Base-by-base conservation (phyloP, 108 stramenopile species). In the Cyclotella baltica region DNA sequence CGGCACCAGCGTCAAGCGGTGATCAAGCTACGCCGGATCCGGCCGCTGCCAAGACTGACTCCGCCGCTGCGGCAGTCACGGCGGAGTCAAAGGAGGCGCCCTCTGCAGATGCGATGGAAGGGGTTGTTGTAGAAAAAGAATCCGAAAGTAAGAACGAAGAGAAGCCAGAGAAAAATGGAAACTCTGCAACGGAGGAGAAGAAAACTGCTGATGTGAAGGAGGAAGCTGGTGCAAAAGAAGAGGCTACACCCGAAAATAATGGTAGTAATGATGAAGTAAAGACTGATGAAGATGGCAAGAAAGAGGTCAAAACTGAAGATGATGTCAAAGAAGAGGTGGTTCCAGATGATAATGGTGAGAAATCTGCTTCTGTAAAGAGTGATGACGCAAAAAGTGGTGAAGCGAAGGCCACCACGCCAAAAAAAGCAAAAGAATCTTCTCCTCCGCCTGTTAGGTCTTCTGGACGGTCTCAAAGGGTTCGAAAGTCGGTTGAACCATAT, bases 401-500 rank as follows among this genome's bases (percentile, higher is more conserved):
- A 29, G 46, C n/a, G 52, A 64, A 33, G 6, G 28, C 55, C 28
- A 52, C 51, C 19, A 48, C 20, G 34, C 22, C 37, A 20, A 23
- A 36, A 59, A 34, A 31, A 29, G 36, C 51, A 35, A 20, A 35
- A 38, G 25, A 65, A 65, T 22, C 33, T 36, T 19, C 48, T 59
- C 47, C 20, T 35, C 35, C 19, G 30, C 67, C 57, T 52, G 47
- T 48, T 46, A 35, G 72, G 66, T 46, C 30, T 43, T 33, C 63
- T 55, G 48, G 58, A 37, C 20, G 66, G 30, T 59, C 64, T 72
- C 36, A 65, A 68, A 56, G 64, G 15, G 46, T 47, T 2, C 55
- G 79, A 13, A 80, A 80, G 38, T 50, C 72, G 31, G 61, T 67
- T 30, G 57, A 73, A 2, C 20, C 46, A 0, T 73, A 61, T 35